Evolutionary conservation across 805 yeast genomes (phyloP).

Genomic region (Lipomyces starkeyi): DNA sequence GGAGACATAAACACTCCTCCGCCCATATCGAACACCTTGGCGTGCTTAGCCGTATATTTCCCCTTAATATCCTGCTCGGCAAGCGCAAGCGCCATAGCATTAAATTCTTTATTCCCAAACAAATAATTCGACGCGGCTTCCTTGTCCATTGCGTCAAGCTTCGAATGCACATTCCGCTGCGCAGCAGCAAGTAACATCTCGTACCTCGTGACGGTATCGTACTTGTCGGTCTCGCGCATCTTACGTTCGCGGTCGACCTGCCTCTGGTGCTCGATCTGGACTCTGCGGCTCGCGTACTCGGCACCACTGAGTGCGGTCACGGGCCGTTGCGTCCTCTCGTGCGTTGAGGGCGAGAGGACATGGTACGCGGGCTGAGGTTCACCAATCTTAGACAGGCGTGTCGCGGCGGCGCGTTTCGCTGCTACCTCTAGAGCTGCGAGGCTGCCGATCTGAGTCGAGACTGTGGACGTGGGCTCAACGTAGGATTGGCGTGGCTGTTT

Average conservation of each 20-base stretch:
- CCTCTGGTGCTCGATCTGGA: slow-evolving; percentile 23
- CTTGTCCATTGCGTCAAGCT: slow-evolving; percentile 51
- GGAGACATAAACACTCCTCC: slow-evolving; percentile 83
- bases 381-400: slow-evolving; percentile 31
- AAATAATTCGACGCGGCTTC: slow-evolving; percentile 51
- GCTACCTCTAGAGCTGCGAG: slow-evolving; percentile 23
- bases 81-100: slow-evolving; percentile 74
- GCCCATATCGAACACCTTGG: slow-evolving; percentile 74
- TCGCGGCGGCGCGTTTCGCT: slow-evolving; percentile 26
- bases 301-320: slow-evolving; percentile 40
- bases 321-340: slow-evolving; percentile 28
- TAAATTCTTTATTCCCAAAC: slow-evolving; percentile 58
- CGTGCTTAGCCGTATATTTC: slow-evolving; percentile 58
- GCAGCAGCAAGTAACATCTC: slow-evolving; percentile 60
- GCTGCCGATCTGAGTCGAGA: background rate
- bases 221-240: slow-evolving; percentile 1
- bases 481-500: background rate
- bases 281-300: slow-evolving; percentile 32
- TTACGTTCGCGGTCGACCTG: slow-evolving; percentile 16
- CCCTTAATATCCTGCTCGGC: slow-evolving; percentile 69
- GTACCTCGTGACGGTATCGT: slow-evolving; percentile 24
- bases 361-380: slow-evolving; percentile 20
- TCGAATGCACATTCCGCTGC: slow-evolving; percentile 54
- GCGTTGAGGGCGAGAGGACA: slow-evolving; percentile 12
- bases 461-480: background rate